These are phyloP conservation scores for Tetrapisispora nanseiensis DNA, from an alignment of 805 yeast genomes.

Conservation along the genomic window DNA sequence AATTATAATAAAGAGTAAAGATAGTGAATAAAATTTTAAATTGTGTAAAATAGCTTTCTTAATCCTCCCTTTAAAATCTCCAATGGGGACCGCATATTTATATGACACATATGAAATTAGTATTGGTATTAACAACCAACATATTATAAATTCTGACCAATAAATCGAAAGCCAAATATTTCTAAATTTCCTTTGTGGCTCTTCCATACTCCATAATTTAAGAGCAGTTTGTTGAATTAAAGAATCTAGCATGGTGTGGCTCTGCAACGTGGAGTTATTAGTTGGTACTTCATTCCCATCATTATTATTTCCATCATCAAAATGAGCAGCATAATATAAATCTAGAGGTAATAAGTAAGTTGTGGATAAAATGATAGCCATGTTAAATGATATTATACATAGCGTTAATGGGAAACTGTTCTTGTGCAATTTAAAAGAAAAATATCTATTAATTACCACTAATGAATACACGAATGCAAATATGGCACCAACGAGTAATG, in stretches of 20 bases:
- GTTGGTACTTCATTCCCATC: slow-evolving; percentile 1
- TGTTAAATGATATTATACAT: slow-evolving; percentile 14
- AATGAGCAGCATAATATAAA: slow-evolving; percentile 9
- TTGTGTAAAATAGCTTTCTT: slow-evolving; percentile 18
- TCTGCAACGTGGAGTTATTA: background rate
- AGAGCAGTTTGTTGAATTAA: background rate
- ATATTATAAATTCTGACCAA: slow-evolving; percentile 24
- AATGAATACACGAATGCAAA: slow-evolving; percentile 9
- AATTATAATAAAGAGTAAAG: slow-evolving; percentile 13
- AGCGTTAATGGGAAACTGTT: slow-evolving; percentile 19
- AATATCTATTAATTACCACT: slow-evolving; percentile 18
- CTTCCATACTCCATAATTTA: background rate
- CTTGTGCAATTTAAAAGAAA: slow-evolving; percentile 23
- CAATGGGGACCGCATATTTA: slow-evolving; percentile 17
- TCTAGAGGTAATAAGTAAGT: slow-evolving; percentile 25
- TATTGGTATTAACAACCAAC: slow-evolving; percentile 28
- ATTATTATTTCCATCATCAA: slow-evolving; percentile 2
- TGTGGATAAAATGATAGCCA: slow-evolving; percentile 22
- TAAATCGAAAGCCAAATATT: slow-evolving; percentile 21
- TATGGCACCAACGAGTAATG: background rate
- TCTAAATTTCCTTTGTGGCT: slow-evolving; percentile 7
- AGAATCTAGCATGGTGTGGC: too few species aligned
- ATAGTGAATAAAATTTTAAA: slow-evolving; percentile 23
- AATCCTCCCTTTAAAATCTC: slow-evolving; percentile 12
- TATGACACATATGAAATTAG: slow-evolving; percentile 23